A percentile compares a stretch with the other conserved stretches of the same genome.
phyloP scores from a whole-genome alignment of 805 yeast species.

The Jamesozyma gamospora region DNA sequence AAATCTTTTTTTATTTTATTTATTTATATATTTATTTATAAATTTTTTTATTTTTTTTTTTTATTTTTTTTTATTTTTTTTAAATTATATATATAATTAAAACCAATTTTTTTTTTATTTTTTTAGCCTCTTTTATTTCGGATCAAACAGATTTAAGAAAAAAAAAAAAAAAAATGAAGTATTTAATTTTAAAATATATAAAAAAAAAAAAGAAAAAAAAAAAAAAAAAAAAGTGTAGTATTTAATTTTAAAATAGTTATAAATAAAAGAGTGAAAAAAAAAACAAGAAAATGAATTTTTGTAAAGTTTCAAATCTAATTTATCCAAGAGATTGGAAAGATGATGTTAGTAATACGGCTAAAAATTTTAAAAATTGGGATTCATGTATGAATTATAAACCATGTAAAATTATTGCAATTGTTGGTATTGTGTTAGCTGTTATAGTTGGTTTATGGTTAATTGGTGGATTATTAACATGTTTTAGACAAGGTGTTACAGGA shows the following conservation, averaged over 20 bases:
- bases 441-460: slow-evolving; percentile 48
- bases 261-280: neutral
- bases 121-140: too few species aligned
- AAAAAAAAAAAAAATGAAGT: neutral
- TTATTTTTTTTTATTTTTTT: too few species aligned
- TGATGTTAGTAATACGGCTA: slow-evolving; percentile 28
- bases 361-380: slow-evolving; percentile 57
- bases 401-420: slow-evolving; percentile 70
- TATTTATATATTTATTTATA: too few species aligned
- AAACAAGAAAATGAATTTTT: neutral
- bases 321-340: slow-evolving; percentile 13
- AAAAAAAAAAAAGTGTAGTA: too few species aligned
- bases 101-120: too few species aligned
- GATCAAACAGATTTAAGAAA: too few species aligned
- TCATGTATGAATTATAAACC: slow-evolving; percentile 69
- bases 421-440: slow-evolving; percentile 52
- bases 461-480: slow-evolving; percentile 44
- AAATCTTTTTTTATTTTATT: too few species aligned
- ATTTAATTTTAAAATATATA: slow-evolving; percentile 10
- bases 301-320: slow-evolving; percentile 1
- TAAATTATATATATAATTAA: too few species aligned
- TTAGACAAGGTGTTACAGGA: slow-evolving; percentile 48
- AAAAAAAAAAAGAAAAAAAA: neutral
- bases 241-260: neutral
- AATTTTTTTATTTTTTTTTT: too few species aligned